Evolutionary conservation across 345 rosid species (phyloP).

Genomic region (Sonneratia alba): DNA sequence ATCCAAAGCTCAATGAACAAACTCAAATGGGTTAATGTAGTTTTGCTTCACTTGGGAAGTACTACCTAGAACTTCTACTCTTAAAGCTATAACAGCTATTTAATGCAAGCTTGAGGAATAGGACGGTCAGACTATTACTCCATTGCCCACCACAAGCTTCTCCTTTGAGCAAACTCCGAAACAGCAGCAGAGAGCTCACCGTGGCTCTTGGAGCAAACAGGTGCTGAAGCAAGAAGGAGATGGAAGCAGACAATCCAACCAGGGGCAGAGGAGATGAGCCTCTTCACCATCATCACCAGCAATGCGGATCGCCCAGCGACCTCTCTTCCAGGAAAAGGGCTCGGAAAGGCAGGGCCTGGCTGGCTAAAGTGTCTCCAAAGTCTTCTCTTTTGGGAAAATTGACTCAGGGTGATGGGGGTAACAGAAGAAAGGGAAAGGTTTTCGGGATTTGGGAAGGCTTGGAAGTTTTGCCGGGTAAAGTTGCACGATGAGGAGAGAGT

Average conservation of each 20-base stretch:
- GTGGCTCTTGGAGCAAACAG: slow-evolving; percentile 42
- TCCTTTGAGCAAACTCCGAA: background rate
- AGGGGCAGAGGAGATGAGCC: slow-evolving; percentile 12
- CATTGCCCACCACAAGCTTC: too few relatives aligned
- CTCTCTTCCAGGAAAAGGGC: too few relatives aligned
- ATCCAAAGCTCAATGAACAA: background rate
- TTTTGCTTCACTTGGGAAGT: background rate
- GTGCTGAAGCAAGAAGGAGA: slow-evolving; percentile 28
- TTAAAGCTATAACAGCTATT: too few relatives aligned
- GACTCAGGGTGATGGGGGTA: slow-evolving; percentile 1
- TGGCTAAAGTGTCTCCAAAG: background rate
- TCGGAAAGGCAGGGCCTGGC: slow-evolving; percentile 16
- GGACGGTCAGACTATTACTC: too few relatives aligned
- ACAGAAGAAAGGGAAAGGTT: background rate
- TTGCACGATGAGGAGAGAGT: slow-evolving; percentile 4
- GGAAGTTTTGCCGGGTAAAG: background rate
- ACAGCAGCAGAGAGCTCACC: slow-evolving; percentile 27
- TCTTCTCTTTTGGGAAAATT: background rate
- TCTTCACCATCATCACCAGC: slow-evolving; percentile 12
- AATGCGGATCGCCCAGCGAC: background rate
- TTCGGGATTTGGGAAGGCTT: background rate
- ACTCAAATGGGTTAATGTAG: background rate
- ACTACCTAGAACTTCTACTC: too few relatives aligned
- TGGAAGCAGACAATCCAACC: slow-evolving; percentile 15
- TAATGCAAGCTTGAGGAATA: too few relatives aligned